Base-by-base conservation (phyloP, 2,329 filamentous ascomycete genomes). In the Penicillium italicum region DNA sequence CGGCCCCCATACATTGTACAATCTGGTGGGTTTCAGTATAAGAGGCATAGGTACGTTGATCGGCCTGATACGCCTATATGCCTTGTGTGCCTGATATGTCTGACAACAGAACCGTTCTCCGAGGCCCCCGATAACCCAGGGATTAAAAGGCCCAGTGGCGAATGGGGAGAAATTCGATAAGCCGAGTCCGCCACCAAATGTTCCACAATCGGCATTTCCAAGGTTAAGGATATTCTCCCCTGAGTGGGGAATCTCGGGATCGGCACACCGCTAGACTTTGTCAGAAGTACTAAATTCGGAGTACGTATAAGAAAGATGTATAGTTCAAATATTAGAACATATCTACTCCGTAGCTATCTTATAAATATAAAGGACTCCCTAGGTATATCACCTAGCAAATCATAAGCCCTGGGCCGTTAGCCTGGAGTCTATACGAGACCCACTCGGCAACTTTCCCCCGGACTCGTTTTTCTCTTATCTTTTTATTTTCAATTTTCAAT, bases 381-480 rank as follows among this genome's bases (percentile, higher is more conserved):
- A n/a, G n/a, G n/a, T n/a, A n/a, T 31, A 33, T 4, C 33, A 20
- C 24, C 34, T 9, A 42, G 31, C 20, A 42, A 26, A 26, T 8
- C 3, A 34, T 34, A n/a, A n/a, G 16, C 16, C 33, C 8, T 36
- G 3, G 16, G 1, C 33, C 33, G 34, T 20, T 18, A 6, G 5
- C 12, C 6, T 33, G 26, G 24, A 33, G 11, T 33, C 14, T 42
- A 42, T 42, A 30, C 31, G 12, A 22, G 46, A 50, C 40, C 53
- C 40, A 55, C 53, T 38, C 52, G 30, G 37, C 45, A 36, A n/a
- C 16, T 31, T 22, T n/a, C 60, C 65, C 60, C 63, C 62, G 52
- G 50, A 59, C 57, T 62, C 60, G 28, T 43, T 51, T 62, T 56
- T 24, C 5, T 24, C 24, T 24, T 24, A 24, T 43, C 44, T n/a